Conservation (phyloP, 169 alveolate genomes). For the Cryptosporidium canis region DNA sequence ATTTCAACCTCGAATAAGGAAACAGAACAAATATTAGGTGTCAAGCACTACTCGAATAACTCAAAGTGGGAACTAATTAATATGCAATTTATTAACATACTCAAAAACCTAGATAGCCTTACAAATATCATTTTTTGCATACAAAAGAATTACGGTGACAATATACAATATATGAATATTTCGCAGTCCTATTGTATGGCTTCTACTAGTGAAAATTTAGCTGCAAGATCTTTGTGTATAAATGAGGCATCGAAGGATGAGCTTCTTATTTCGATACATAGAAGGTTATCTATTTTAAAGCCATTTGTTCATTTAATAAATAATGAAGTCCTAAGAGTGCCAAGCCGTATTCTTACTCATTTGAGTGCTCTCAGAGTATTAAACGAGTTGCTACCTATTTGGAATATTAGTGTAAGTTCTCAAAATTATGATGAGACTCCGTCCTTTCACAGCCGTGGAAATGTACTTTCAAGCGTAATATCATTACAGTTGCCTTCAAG, state of each 20-base stretch:
- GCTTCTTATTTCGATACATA: conserved; percentile 11
- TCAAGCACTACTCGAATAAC: not conserved
- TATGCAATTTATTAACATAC: not conserved
- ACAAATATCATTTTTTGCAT: conserved; percentile 28
- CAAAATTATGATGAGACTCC: not conserved
- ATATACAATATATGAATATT: conserved; percentile 54
- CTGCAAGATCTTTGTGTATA: not conserved
- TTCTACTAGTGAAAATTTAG: not conserved
- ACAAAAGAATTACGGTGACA: conserved; percentile 50
- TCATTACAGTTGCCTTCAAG: conserved; percentile 14
- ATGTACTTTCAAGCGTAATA: not conserved
- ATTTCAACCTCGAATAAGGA: conserved; percentile 37
- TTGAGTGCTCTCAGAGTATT: not conserved
- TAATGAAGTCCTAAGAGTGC: not conserved
- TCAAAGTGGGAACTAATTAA: conserved; percentile 8
- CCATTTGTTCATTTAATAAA: conserved; percentile 17
- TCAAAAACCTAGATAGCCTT: conserved; percentile 15
- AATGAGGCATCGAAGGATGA: conserved; percentile 63
- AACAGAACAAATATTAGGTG: not conserved
- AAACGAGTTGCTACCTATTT: conserved; percentile 39
- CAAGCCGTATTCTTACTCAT: conserved; percentile 2
- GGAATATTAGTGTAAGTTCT: conserved; percentile 1
- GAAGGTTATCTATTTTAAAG: conserved; percentile 9
- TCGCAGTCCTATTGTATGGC: conserved; percentile 22
- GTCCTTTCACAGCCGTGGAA: too few species aligned